Percentiles rank a stretch among this genome's conserved stretches.
Conservation (phyloP, 225 moss, liverwort and hornwort species). For the Polytrichum commune region DNA sequence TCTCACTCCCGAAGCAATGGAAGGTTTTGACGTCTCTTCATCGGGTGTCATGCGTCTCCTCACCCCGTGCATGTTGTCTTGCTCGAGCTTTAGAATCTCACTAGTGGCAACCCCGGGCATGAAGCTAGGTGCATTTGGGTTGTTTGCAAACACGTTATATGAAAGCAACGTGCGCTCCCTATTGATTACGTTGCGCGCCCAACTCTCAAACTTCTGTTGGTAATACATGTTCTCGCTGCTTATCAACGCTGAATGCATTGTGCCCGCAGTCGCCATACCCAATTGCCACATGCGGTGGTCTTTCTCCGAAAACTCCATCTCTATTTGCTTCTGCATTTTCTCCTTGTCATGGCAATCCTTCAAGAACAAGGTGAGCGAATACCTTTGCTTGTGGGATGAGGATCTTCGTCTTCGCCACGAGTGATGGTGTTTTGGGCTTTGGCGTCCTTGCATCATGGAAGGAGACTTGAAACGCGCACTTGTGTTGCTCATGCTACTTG, state of each 20-base stretch:
- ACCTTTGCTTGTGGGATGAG: conserved; percentile 40
- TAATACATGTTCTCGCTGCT: conserved; percentile 64
- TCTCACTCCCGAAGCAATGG: conserved; percentile 5
- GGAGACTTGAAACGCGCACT: conserved; percentile 51
- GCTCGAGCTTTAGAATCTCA: conserved; percentile 48
- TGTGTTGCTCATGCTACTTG: conserved; percentile 1
- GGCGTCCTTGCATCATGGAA: conserved; percentile 28
- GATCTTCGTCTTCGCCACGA: conserved; percentile 20
- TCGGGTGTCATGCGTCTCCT: conserved; percentile 32
- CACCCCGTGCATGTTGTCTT: conserved; percentile 28
- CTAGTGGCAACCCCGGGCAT: conserved; percentile 44
- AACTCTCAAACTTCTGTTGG: conserved; percentile 65
- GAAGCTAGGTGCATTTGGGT: conserved; percentile 44
- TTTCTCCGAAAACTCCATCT: conserved; percentile 71
- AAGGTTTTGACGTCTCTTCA: conserved; percentile 24
- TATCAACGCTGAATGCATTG: conserved; percentile 51
- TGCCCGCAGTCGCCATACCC: conserved; percentile 49
- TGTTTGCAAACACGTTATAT: conserved; percentile 45
- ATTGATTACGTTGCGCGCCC: conserved; percentile 72
- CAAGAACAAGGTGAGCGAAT: conserved; percentile 56
- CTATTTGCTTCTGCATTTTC: conserved; percentile 26
- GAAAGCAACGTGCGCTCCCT: conserved; percentile 63
- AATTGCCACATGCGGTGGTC: conserved; percentile 82
- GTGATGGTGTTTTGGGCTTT: conserved; percentile 14
- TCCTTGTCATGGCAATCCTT: conserved; percentile 52